Evolutionary conservation across 306 rosid genomes (phyloP).

Genomic region (Hylodesmum podocarpum): DNA sequence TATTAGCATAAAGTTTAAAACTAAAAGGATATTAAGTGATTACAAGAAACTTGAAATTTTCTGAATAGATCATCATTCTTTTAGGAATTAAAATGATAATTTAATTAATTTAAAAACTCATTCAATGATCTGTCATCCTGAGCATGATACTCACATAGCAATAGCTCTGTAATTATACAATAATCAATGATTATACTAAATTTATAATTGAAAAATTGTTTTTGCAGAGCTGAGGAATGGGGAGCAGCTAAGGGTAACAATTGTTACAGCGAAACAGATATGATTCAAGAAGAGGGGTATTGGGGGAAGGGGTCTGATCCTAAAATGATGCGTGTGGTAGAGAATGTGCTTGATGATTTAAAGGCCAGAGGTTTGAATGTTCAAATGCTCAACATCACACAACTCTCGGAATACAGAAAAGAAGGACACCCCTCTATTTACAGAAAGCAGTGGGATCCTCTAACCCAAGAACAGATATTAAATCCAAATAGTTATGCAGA

Average conservation of each 20-base stretch:
- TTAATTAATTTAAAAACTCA: not conserved
- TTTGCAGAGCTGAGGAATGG: conserved; percentile 91
- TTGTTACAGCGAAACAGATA: conserved; percentile 63
- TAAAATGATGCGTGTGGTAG: conserved; percentile 70
- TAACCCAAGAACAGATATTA: conserved; percentile 46
- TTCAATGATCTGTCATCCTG: not conserved
- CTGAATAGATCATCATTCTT: too few species aligned
- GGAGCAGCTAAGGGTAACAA: conserved; percentile 53
- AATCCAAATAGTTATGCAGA: conserved; percentile 76
- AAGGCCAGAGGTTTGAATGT: conserved; percentile 64
- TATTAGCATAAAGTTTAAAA: too few species aligned
- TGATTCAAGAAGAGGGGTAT: conserved; percentile 55
- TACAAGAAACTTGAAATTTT: too few species aligned
- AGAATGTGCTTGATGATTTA: conserved; percentile 54
- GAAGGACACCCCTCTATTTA: conserved; percentile 85
- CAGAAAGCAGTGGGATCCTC: conserved; percentile 75
- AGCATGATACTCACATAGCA: too few species aligned
- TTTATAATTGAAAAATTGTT: conserved; percentile 8
- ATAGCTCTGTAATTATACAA: not conserved
- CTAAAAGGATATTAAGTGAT: too few species aligned
- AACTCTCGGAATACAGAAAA: conserved; percentile 82
- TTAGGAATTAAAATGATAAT: too few species aligned
- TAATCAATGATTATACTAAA: not conserved
- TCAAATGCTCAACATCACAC: conserved; percentile 69
- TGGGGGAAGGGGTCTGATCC: conserved; percentile 69